Percentiles rank a stretch among this genome's conserved stretches.
phyloP scores from a whole-genome alignment of 768 basidiomycete species.

The Tylopilus subfusipes region DNA sequence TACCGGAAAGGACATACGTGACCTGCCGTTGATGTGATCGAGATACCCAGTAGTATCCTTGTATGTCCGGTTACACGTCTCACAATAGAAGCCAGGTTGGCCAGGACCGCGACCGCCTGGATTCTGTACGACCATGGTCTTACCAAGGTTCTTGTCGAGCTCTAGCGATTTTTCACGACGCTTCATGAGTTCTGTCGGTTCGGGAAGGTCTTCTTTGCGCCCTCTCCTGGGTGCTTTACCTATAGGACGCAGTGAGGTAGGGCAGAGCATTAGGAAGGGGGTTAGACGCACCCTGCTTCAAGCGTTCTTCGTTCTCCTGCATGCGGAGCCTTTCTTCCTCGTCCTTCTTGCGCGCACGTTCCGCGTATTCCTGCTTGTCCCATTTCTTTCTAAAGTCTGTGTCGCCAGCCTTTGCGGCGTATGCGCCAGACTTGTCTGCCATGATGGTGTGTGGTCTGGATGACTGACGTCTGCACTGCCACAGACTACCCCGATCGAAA shows the following conservation, averaged over 20 bases:
- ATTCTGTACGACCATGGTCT: slow-evolving; percentile 92
- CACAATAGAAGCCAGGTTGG: slow-evolving; percentile 92
- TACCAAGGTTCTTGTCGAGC: slow-evolving; percentile 91
- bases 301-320: slow-evolving; percentile 78
- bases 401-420: slow-evolving; percentile 44
- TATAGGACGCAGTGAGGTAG: slow-evolving; percentile 25
- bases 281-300: slow-evolving; percentile 67
- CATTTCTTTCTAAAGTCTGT: slow-evolving; percentile 87
- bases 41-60: slow-evolving; percentile 94
- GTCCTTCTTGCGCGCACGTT: slow-evolving; percentile 79
- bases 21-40: slow-evolving; percentile 93
- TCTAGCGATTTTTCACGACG: slow-evolving; percentile 80
- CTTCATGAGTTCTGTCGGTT: slow-evolving; percentile 91
- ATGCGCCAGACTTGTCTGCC: slow-evolving; percentile 35
- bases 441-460: slow-evolving; percentile 5
- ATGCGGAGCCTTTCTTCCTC: slow-evolving; percentile 76
- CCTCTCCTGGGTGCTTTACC: slow-evolving; percentile 80
- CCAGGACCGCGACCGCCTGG: slow-evolving; percentile 80
- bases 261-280: not conserved
- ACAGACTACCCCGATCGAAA: not conserved
- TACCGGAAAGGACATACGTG: slow-evolving; percentile 58
- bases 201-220: slow-evolving; percentile 71
- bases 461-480: not conserved
- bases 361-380: slow-evolving; percentile 91
- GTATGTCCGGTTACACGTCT: slow-evolving; percentile 84